Conservation (phyloP, 768 basidiomycete species). For the Tricholoma furcatifolium region DNA sequence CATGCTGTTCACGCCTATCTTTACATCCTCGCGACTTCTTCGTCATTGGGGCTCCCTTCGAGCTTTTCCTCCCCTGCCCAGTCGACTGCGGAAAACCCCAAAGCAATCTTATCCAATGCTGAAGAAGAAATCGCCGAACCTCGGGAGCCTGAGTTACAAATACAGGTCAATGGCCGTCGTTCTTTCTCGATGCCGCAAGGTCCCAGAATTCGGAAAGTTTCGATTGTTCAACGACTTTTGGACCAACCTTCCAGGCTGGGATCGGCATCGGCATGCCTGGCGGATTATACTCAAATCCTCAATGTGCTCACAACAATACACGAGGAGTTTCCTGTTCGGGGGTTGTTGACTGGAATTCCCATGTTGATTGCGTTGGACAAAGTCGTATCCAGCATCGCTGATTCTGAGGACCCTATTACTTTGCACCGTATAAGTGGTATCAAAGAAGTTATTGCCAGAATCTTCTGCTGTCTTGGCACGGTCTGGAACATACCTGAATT, state of each 20-base stretch:
- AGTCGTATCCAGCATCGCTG: slow-evolving; percentile 47
- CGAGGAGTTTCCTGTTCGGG: slow-evolving; percentile 70
- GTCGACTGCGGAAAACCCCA: slow-evolving; percentile 26
- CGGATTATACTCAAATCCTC: slow-evolving; percentile 74
- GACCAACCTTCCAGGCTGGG: slow-evolving; percentile 43
- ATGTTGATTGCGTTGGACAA: slow-evolving; percentile 80
- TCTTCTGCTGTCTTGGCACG: slow-evolving; percentile 69
- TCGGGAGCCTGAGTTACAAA: slow-evolving; percentile 28
- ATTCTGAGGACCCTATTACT: slow-evolving; percentile 34
- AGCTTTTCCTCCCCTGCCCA: slow-evolving; percentile 41
- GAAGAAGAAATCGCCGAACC: slow-evolving; percentile 23
- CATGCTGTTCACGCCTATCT: slow-evolving; percentile 79
- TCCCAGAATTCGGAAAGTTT: slow-evolving; percentile 57
- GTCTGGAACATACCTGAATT: slow-evolving; percentile 68
- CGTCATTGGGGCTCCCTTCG: slow-evolving; percentile 51
- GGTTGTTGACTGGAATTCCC: slow-evolving; percentile 74
- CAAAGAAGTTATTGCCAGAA: slow-evolving; percentile 58
- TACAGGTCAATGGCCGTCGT: slow-evolving; percentile 38
- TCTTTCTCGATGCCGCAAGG: slow-evolving; percentile 43
- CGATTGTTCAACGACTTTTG: slow-evolving; percentile 51
- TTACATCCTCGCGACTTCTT: slow-evolving; percentile 75
- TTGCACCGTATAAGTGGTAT: slow-evolving; percentile 51
- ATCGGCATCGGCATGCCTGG: slow-evolving; percentile 56
- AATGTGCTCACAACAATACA: slow-evolving; percentile 68
- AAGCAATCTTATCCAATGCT: slow-evolving; percentile 31